These are phyloP conservation scores for Carex arenaria DNA, from an alignment of 202 grass and related monocot species.

Conservation along the genomic window DNA sequence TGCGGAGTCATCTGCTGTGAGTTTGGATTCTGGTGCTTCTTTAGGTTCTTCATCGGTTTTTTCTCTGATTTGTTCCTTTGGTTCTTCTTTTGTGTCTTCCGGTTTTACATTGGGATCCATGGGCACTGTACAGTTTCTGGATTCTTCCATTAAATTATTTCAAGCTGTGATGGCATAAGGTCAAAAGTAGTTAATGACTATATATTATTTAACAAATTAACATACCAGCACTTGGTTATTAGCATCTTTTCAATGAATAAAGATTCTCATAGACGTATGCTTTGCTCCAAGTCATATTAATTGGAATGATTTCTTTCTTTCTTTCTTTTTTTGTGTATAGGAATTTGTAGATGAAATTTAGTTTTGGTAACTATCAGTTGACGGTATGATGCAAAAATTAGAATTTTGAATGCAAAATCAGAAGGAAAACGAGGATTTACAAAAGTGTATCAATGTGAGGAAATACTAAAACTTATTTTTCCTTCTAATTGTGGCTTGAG, in stretches of 20 bases:
- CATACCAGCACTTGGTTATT: neutral
- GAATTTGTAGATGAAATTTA: neutral
- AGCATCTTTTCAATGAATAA: neutral
- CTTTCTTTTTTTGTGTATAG: neutral
- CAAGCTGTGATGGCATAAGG: neutral
- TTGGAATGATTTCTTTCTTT: neutral
- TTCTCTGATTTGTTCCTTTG: neutral
- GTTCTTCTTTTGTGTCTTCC: neutral
- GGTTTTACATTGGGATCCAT: neutral
- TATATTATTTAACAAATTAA: neutral
- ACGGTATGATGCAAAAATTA: neutral
- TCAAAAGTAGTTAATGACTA: neutral
- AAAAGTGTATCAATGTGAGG: neutral
- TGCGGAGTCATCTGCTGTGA: neutral
- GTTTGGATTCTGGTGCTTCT: neutral
- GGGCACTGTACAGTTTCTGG: neutral
- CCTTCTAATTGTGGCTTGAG: neutral
- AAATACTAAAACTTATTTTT: neutral
- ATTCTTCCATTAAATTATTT: neutral
- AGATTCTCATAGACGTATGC: neutral
- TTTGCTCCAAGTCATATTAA: neutral
- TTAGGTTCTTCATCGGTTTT: neutral
- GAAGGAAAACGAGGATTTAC: neutral
- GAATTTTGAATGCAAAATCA: neutral
- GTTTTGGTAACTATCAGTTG: neutral